Evolutionary conservation across 257 asterid species (phyloP).

Genomic region (Asclepias syriaca): DNA sequence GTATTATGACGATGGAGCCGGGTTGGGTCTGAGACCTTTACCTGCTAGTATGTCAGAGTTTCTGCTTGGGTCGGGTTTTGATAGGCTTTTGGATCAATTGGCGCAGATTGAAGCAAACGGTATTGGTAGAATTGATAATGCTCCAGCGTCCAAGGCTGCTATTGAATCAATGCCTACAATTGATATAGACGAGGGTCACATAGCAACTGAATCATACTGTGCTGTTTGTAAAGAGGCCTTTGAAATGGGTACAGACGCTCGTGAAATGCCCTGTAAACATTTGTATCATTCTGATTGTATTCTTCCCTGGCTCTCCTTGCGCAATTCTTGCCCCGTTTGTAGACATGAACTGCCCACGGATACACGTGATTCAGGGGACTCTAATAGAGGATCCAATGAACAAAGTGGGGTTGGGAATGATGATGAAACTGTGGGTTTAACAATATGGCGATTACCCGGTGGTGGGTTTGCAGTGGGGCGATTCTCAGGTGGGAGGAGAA

Average conservation of each 20-base stretch:
- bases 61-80: conserved; percentile 81
- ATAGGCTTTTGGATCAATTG: conserved; percentile 65
- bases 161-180: conserved; percentile 70
- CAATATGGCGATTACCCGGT: conserved; percentile 89
- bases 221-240: conserved; percentile 87
- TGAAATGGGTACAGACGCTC: conserved; percentile 55
- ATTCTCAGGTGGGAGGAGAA: conserved; percentile 72
- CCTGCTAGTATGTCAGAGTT: conserved; percentile 76
- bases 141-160: conserved; percentile 81
- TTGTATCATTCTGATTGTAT: conserved; percentile 79
- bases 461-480: conserved; percentile 94
- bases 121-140: conserved; percentile 57
- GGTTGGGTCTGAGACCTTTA: conserved; percentile 71
- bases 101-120: conserved; percentile 70
- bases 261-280: conserved; percentile 93
- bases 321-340: conserved; percentile 85
- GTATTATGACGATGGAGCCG: conserved; percentile 81
- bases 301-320: conserved; percentile 69
- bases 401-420: conserved; percentile 25
- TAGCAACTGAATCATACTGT: conserved; percentile 51
- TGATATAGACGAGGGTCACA: conserved; percentile 41
- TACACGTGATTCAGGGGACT: conserved; percentile 21
- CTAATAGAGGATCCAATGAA: conserved; percentile 32
- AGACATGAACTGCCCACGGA: conserved; percentile 66
- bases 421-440: conserved; percentile 68